A percentile compares a stretch with the other conserved stretches of the same genome.
Evolutionary conservation across 306 rosid species (phyloP).

Genomic region (Ochetophila trinervis): DNA sequence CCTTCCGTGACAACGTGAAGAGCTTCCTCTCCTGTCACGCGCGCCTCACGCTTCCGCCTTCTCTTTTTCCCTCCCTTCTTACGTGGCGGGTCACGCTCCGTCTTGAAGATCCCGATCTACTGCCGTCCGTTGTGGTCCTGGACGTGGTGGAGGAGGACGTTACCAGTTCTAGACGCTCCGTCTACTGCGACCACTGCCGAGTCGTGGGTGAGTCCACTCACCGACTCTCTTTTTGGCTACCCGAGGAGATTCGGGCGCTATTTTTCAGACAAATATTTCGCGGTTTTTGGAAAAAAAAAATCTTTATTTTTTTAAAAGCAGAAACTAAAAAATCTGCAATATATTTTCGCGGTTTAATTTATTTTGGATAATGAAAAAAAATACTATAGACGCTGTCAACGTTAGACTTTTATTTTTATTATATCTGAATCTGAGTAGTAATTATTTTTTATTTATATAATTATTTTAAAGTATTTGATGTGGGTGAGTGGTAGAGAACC

Average conservation of each 20-base stretch:
- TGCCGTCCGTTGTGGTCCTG: slow-evolving; percentile 15
- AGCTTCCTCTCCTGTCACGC: slow-evolving; percentile 26
- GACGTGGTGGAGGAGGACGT: slow-evolving; percentile 39
- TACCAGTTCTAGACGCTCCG: slow-evolving; percentile 26
- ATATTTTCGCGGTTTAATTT: too few relatives aligned
- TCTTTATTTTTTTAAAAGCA: background rate
- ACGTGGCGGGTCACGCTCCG: slow-evolving; percentile 21
- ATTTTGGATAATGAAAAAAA: too few relatives aligned
- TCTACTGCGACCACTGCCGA: slow-evolving; percentile 42
- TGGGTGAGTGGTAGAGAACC: too few relatives aligned
- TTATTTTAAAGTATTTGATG: too few relatives aligned
- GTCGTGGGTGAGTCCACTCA: slow-evolving; percentile 29
- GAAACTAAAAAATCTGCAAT: too few relatives aligned
- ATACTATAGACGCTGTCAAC: too few relatives aligned
- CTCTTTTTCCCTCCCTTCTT: slow-evolving; percentile 21
- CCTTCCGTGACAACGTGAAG: slow-evolving; percentile 24
- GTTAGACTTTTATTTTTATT: too few relatives aligned
- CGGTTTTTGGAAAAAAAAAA: too few relatives aligned
- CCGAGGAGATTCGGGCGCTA: too few relatives aligned
- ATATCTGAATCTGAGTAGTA: too few relatives aligned
- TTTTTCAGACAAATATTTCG: too few relatives aligned
- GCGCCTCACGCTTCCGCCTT: slow-evolving; percentile 22
- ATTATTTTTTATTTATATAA: too few relatives aligned
- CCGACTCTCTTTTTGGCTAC: background rate
- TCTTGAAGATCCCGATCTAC: background rate